phyloP scores from a whole-genome alignment of 495 filamentous ascomycete species.

The Trichoderma virens region DNA sequence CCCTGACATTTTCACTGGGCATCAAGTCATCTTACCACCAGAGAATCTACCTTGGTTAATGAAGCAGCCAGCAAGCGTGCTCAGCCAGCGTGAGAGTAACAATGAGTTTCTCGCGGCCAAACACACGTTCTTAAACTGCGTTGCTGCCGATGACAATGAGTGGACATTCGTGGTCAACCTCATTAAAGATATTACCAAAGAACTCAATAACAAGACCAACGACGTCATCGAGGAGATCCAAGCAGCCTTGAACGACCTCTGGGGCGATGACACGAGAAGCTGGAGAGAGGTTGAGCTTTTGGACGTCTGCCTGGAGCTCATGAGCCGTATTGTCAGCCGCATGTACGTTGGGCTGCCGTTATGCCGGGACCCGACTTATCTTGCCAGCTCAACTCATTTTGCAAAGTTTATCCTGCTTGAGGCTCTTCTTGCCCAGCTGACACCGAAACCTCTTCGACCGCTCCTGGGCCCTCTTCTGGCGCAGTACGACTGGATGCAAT shows the following conservation, averaged over 20 bases:
- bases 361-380: not conserved
- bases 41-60: not conserved
- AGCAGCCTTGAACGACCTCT: not conserved
- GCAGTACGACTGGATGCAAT: not conserved
- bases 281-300: not conserved
- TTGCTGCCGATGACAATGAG: not conserved
- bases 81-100: not conserved
- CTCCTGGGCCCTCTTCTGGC: not conserved
- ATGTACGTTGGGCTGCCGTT: not conserved
- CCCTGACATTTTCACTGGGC: not conserved
- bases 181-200: not conserved
- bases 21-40: not conserved
- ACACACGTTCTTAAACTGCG: not conserved
- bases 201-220: not conserved
- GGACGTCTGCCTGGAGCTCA: not conserved
- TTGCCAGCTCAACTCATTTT: not conserved
- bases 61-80: not conserved
- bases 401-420: not conserved
- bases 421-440: not conserved
- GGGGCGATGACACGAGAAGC: not conserved
- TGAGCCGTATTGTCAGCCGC: not conserved
- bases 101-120: not conserved
- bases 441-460: not conserved
- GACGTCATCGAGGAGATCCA: not conserved
- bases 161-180: not conserved